Conservation (phyloP, 441 rosid species). For the Adansonia madagascariensis region DNA sequence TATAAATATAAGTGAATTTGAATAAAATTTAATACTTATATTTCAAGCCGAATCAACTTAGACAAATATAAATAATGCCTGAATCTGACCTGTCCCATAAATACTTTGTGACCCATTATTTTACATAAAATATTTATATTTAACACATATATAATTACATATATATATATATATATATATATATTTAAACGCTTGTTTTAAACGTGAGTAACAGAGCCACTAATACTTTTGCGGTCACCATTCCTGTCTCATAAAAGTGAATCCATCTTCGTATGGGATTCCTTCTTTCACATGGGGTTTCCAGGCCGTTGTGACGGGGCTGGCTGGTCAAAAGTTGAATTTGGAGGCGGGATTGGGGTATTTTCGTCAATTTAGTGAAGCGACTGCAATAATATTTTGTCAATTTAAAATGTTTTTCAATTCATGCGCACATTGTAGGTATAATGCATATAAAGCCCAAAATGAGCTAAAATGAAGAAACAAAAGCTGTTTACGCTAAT, state of each 20-base stretch:
- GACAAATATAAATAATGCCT: no score
- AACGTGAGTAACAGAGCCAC: no score
- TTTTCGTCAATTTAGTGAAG: not conserved
- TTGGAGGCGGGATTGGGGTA: not conserved
- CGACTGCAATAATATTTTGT: not conserved
- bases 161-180: no score
- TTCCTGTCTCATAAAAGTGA: not conserved
- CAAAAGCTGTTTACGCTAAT: not conserved
- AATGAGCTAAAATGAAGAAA: conserved; percentile 13
- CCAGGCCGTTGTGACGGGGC: not conserved
- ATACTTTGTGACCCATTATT: no score
- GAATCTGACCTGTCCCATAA: no score
- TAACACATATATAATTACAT: no score
- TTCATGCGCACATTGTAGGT: not conserved
- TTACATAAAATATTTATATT: no score
- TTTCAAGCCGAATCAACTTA: no score
- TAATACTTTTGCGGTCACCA: not conserved
- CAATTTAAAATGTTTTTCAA: no score
- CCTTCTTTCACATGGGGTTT: not conserved
- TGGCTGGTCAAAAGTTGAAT: not conserved
- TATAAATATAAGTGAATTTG: no score
- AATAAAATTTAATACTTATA: no score
- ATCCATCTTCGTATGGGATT: not conserved
- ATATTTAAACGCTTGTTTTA: no score
- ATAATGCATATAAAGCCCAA: not conserved